Base-by-base conservation (phyloP, 805 yeast species). In the Cyberlindnera xishuangbannaensis region DNA sequence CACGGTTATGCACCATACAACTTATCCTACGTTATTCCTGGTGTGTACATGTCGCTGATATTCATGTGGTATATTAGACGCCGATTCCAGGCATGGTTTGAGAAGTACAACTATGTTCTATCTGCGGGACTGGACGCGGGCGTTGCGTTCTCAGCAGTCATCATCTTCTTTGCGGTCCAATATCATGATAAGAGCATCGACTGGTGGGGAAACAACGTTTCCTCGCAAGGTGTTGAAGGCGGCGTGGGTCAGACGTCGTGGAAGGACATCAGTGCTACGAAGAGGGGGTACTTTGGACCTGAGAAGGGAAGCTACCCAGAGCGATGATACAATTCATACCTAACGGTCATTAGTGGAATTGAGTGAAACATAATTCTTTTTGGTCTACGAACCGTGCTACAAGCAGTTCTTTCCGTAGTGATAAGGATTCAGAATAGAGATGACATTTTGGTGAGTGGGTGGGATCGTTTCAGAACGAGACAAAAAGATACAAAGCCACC, bases 121-220 rank as follows among this genome's bases (percentile, higher is more conserved):
- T 62, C 78, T 15, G 69, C 79, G 31, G 81, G 73, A 1, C 56
- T 78, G 16, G 56, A 67, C 8, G 73, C 82, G 1, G 84, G 83
- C 12, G 69, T 76, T 15, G 83, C 83, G 2, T 65, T 77, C 40
- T 62, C 77, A 37, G 55, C 78, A 5, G 35, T 57, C 12, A 45
- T 53, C 37, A 69, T 76, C 23, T 79, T 79, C 57, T 73, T 74
- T 48, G 56, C 71, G 1, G 65, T 67, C 5, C 59, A 62, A 36
- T 73, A 64, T 45, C 64, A 71, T 30, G 59, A 60, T 3, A 59
- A 57, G 16, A 41, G 49, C 4, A 31, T 77, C 10, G 40, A 55
- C 26, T 79, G 86, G 86, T 79, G 86, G 86, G 86, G 86, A 1
- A 76, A 75, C 36, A 52, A 36, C n/a, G 67, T 64, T 10, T 25